phyloP scores from a whole-genome alignment of 1,139 yeast genomes.

The Saccharomycopsis hybrid region DNA sequence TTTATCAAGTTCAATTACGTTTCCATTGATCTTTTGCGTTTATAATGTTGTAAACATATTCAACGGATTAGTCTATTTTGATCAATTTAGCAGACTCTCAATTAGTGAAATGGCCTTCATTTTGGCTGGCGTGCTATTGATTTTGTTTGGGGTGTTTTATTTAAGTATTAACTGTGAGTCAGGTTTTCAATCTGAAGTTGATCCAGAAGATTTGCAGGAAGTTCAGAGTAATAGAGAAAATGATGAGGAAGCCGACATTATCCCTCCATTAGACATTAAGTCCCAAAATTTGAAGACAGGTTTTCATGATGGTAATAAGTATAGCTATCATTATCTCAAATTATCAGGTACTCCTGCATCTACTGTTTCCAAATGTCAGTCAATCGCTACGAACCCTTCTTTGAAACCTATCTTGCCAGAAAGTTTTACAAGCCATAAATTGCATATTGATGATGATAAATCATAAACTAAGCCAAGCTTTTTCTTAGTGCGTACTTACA shows the following conservation, averaged over 20 bases:
- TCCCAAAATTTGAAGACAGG: too few species aligned
- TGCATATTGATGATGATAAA: constrained; percentile 1
- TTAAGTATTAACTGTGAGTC: constrained; percentile 40
- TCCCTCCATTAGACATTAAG: neutral
- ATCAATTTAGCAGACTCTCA: constrained; percentile 40
- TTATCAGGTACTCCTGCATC: constrained; percentile 15
- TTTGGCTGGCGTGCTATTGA: constrained; percentile 42
- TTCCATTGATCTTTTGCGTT: constrained; percentile 80
- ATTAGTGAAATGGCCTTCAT: constrained; percentile 38
- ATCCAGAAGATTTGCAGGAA: too few species aligned
- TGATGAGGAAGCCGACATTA: constrained; percentile 2
- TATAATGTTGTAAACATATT: constrained; percentile 70
- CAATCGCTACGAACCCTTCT: constrained; percentile 14
- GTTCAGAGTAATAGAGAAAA: too few species aligned
- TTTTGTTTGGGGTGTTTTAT: constrained; percentile 48
- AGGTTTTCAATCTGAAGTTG: too few species aligned
- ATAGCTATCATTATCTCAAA: neutral
- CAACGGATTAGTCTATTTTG: constrained; percentile 64
- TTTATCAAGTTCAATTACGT: constrained; percentile 70
- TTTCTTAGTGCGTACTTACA: too few species aligned
- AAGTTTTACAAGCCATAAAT: constrained; percentile 7
- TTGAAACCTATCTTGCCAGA: constrained; percentile 15
- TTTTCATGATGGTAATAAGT: neutral
- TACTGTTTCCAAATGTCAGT: constrained; percentile 10
- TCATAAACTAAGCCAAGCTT: too few species aligned